These are phyloP conservation scores for Podaxis sp. DNA, from an alignment of 768 basidiomycete genomes.

Conservation along the genomic window DNA sequence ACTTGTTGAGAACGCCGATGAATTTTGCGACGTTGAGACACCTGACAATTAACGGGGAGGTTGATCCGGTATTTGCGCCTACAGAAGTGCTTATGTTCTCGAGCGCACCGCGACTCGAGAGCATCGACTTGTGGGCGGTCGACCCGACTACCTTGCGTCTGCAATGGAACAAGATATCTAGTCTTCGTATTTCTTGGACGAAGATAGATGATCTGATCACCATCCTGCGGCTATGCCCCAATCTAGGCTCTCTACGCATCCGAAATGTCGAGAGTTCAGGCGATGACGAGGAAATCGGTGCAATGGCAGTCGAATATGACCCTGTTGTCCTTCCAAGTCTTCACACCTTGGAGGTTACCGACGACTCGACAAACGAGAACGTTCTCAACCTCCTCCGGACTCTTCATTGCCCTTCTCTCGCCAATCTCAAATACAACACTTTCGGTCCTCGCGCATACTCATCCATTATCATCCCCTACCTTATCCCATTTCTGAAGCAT, in stretches of 20 bases:
- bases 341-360: conserved; percentile 9
- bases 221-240: conserved; percentile 5
- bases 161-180: conserved; percentile 5
- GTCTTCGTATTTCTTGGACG: conserved; percentile 9
- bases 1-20: conserved; percentile 11
- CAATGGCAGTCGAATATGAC: not conserved
- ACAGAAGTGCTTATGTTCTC: conserved; percentile 9
- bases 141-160: conserved; percentile 8
- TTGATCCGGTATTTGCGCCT: conserved; percentile 13
- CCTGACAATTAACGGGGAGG: conserved; percentile 10
- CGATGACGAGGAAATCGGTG: not conserved
- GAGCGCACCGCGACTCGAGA: conserved; percentile 5
- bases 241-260: conserved; percentile 3
- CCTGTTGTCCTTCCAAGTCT: conserved; percentile 3
- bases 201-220: conserved; percentile 5
- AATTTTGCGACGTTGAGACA: conserved; percentile 8
- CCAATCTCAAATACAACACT: conserved; percentile 12
- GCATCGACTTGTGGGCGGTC: conserved; percentile 14
- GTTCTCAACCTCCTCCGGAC: conserved; percentile 1
- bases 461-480: not conserved
- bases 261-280: conserved; percentile 5
- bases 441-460: conserved; percentile 13
- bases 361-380: conserved; percentile 5
- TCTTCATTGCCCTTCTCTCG: conserved; percentile 7
- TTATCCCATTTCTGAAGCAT: conserved; percentile 5